These are phyloP conservation scores for Atkinsonella texensis DNA, from an alignment of 2,329 filamentous ascomycete genomes.

Conservation along the genomic window DNA sequence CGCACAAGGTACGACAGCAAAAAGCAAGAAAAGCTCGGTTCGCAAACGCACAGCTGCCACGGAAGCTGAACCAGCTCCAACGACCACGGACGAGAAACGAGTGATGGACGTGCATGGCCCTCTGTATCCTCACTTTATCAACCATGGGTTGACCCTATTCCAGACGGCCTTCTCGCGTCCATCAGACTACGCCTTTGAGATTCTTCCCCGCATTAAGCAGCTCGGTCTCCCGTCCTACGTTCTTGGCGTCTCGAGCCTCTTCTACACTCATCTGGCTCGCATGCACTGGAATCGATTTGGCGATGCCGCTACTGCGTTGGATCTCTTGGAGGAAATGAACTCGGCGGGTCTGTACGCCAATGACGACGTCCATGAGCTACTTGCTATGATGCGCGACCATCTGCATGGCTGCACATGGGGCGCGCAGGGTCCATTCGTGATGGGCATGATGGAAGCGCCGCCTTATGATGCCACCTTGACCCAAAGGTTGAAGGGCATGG, in stretches of 20 bases:
- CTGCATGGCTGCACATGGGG: constrained; percentile 24
- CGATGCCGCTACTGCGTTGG: constrained; percentile 42
- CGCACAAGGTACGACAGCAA: background rate
- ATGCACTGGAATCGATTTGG: constrained; percentile 50
- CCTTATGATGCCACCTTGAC: constrained; percentile 20
- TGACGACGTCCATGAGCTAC: constrained; percentile 15
- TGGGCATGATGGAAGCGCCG: constrained; percentile 25
- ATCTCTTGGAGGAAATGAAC: constrained; percentile 54
- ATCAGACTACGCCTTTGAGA: constrained; percentile 45
- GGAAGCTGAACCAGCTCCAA: constrained; percentile 1
- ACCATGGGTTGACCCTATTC: constrained; percentile 43
- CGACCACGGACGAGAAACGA: constrained; percentile 16
- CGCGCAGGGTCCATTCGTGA: constrained; percentile 25
- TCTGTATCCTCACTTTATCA: constrained; percentile 51
- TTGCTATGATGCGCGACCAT: constrained; percentile 20
- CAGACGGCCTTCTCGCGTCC: constrained; percentile 42
- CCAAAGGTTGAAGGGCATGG: constrained; percentile 17
- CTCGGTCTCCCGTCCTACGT: constrained; percentile 60
- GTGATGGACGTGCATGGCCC: constrained; percentile 48
- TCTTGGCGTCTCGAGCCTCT: constrained; percentile 54
- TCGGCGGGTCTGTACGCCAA: constrained; percentile 48
- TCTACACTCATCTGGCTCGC: constrained; percentile 56
- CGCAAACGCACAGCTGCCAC: background rate
- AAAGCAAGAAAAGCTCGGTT: constrained; percentile 5
- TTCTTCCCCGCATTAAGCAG: constrained; percentile 56